Base-by-base conservation (phyloP, 805 yeast genomes). In the Blastobotrys parvus region DNA sequence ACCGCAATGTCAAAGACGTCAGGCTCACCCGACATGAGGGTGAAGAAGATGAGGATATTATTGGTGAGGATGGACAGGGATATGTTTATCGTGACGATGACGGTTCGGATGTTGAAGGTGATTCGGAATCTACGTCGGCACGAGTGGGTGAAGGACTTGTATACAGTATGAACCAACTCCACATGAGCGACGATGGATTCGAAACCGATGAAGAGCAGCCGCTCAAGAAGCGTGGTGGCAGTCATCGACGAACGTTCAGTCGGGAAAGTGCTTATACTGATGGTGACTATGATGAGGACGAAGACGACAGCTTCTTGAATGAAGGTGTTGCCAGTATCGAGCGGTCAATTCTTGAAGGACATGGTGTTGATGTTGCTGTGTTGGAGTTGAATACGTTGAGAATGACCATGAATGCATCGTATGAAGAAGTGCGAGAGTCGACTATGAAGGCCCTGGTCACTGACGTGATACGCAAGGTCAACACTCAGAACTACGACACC, bases 391-490 rank as follows among this genome's bases (percentile, higher is more conserved):
- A 90, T 60, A 92, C 98, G 0, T 71, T 92, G 57, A 75, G 97
- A 65, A 90, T 92, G 98, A 86, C 96, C 56, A 83, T 89, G 92
- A 87, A 92, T 60, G 98, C 88, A 15, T 75, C 92, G 0, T 90
- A 92, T 62, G 94, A 86, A 56, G 95, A 89, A 58, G 97, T 92
- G 11, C 76, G 97, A 59, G 63, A 68, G 23, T 94, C 95, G 3
- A 86, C 95, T 0, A 68, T 78, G 29, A 70, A 71, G 31, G 92
- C 97, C 0, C 68, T 92, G 56, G 55, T 87, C 35, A 68, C 69
- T 35, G 74, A 92, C 55, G 76, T 85, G 10, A 70, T 77, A 41
- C 86, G 86, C 52, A 81, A 83, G 54, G 75, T 88, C 31, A 72
- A 78, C 33, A 84, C 95, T 1, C 84, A 76, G 47, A 83, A 95